Evolutionary conservation across 345 rosid genomes (phyloP).

Genomic region (Psidium guajava): DNA sequence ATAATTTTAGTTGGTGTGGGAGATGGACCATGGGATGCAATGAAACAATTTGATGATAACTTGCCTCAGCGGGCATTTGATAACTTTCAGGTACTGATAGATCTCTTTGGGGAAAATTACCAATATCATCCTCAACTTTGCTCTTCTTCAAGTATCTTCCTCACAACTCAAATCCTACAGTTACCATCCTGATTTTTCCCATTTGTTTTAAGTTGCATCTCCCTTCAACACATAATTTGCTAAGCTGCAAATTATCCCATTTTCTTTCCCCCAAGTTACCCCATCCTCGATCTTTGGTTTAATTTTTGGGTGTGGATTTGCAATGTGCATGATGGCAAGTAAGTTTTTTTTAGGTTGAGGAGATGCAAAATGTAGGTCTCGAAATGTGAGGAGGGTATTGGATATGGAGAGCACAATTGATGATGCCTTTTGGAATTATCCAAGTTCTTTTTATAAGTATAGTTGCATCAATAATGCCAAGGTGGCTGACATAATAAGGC

Average conservation of each 20-base stretch:
- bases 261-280: background rate
- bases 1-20: conserved; percentile 91
- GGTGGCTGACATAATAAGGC: background rate
- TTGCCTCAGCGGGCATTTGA: conserved; percentile 84
- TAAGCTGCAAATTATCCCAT: background rate
- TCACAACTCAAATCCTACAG: background rate
- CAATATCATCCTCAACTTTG: background rate
- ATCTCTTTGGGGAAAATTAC: background rate
- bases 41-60: conserved; percentile 84
- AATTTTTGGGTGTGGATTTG: background rate
- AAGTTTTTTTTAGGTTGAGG: background rate
- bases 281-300: background rate
- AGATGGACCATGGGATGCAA: conserved; percentile 96
- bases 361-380: background rate
- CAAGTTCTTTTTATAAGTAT: background rate
- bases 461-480: background rate
- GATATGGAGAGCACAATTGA: background rate
- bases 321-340: background rate
- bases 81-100: conserved; percentile 70
- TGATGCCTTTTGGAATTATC: background rate
- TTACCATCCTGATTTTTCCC: background rate
- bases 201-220: background rate
- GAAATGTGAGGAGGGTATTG: background rate
- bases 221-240: background rate
- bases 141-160: background rate